A percentile compares a stretch with the other conserved stretches of the same genome.
These are phyloP conservation scores for Rhizophora apiculata DNA, from an alignment of 345 rosid species.

Conservation along the genomic window DNA sequence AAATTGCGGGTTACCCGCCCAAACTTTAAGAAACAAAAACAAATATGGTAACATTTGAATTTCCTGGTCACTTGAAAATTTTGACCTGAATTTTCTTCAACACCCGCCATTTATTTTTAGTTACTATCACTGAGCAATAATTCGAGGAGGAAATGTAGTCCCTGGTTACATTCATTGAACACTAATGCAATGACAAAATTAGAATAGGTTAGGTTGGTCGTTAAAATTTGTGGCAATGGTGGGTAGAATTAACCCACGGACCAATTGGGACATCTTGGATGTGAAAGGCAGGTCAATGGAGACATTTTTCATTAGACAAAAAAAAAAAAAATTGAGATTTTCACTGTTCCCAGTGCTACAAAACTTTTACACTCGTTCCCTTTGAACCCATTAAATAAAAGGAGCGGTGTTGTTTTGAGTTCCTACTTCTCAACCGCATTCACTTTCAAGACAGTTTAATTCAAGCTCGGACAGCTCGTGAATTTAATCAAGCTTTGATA, in stretches of 20 bases:
- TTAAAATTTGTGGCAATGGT: neutral
- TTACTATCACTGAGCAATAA: neutral
- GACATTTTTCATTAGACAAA: no score
- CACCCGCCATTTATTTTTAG: neutral
- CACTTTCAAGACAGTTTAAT: constrained; percentile 1
- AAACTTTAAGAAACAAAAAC: no score
- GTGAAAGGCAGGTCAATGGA: constrained; percentile 15
- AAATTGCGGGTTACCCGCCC: no score
- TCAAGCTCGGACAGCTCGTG: constrained; percentile 16
- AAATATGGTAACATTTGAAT: no score
- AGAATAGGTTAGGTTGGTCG: neutral
- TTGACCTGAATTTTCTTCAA: no score
- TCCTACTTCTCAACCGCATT: constrained; percentile 15
- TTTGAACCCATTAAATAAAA: neutral
- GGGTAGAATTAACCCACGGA: neutral
- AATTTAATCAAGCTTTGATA: neutral
- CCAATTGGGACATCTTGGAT: neutral
- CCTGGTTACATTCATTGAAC: neutral
- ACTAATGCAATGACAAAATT: neutral
- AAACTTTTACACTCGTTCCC: neutral
- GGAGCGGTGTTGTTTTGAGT: neutral
- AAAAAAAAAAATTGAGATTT: no score
- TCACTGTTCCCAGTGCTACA: neutral
- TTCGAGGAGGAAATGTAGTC: neutral
- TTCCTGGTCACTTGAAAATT: no score